A percentile compares a stretch with the other conserved stretches of the same genome.
phyloP scores from a whole-genome alignment of 768 basidiomycete genomes.

The Neoboletus brunneissimus region DNA sequence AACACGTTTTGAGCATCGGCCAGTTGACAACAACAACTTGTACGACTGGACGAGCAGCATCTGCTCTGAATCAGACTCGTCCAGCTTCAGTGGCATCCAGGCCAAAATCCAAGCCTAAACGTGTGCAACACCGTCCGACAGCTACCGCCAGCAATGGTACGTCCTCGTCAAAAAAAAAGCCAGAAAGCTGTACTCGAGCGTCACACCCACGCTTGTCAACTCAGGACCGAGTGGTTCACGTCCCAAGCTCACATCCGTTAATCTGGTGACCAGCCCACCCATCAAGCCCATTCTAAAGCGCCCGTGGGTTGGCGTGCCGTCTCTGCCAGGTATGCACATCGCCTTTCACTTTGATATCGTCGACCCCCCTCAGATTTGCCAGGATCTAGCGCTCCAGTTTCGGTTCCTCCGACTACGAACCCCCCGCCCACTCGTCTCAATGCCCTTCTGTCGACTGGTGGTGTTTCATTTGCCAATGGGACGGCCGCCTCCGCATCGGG shows the following conservation, averaged over 20 bases:
- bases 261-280: no score
- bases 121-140: background rate
- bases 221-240: background rate
- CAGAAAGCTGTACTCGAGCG: background rate
- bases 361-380: background rate
- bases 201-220: background rate
- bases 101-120: background rate
- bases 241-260: background rate
- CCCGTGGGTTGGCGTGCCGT: background rate
- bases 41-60: conserved; percentile 1
- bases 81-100: background rate
- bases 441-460: no score
- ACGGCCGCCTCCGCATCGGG: background rate
- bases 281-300: conserved; percentile 1
- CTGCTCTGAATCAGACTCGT: background rate
- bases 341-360: background rate
- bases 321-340: conserved; percentile 9
- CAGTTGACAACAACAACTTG: background rate
- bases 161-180: background rate
- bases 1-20: background rate
- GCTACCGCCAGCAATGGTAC: background rate
- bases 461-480: background rate
- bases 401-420: no score
- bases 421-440: background rate
- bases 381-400: background rate